Percentiles rank a stretch among this genome's conserved stretches.
Conservation (phyloP, 306 rosid genomes). For the Castanea crenata region DNA sequence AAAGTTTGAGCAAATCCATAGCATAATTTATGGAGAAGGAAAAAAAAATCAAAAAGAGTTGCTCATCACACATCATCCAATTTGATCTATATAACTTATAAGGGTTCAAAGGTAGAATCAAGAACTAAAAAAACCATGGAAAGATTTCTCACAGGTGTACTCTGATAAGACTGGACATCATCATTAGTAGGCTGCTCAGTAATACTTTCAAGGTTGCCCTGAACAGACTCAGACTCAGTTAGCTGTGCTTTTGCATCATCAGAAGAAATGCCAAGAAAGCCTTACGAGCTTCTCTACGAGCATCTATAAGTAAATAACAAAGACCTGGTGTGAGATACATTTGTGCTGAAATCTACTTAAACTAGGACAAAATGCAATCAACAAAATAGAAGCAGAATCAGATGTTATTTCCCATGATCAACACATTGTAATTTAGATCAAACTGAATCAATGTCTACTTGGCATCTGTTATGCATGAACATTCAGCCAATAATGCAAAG, state of each 20-base stretch:
- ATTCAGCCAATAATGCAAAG: background rate
- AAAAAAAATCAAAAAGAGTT: background rate
- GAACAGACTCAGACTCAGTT: conserved; percentile 39
- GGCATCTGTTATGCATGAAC: background rate
- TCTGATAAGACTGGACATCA: conserved; percentile 52
- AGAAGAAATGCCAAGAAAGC: conserved; percentile 84
- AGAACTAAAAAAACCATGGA: background rate
- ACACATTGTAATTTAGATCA: no score
- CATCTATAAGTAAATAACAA: conserved; percentile 49
- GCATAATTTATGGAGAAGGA: background rate
- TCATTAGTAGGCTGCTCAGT: conserved; percentile 46
- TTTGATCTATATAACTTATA: background rate
- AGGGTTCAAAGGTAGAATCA: background rate
- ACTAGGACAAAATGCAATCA: conserved; percentile 17
- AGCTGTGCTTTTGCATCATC: conserved; percentile 45
- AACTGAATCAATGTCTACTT: no score
- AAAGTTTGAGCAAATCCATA: background rate
- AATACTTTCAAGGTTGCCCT: conserved; percentile 34
- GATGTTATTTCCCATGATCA: no score
- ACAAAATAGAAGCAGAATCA: conserved; percentile 4
- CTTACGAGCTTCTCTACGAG: conserved; percentile 85
- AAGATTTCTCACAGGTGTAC: conserved; percentile 69
- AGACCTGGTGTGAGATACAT: conserved; percentile 3
- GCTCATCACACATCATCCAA: background rate
- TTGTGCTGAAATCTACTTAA: conserved; percentile 18